Base-by-base conservation (phyloP, 352 stramenopile species). In the Globisporangium uncinulatum region DNA sequence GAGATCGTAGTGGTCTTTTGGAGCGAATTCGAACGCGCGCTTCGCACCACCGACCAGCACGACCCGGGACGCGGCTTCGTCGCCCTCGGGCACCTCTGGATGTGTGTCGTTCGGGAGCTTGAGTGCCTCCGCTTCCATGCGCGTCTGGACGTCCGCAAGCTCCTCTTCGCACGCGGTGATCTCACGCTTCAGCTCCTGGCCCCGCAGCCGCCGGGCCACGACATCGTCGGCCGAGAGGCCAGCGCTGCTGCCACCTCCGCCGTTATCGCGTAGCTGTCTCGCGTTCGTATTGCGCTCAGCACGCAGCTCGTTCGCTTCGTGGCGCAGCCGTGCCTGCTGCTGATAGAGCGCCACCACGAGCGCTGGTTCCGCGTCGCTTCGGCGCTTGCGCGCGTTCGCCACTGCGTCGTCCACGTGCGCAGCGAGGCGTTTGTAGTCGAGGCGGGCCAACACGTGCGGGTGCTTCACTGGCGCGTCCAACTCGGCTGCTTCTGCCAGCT, bases 41-140 rank as follows among this genome's bases (percentile, higher is more conserved):
- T 87, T 92, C 21, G 74, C 63, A 32, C 77, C 78, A 24, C 86
- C 71, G n/a, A 55, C 74, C 24, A 63, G 52, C 0, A 92, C 42
- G 9, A 89, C 66, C 19, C 69, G 64, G 1, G 83, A 90, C 21
- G 83, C 69, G 6, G 73, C 70, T 55, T 90, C 77, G 8, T 71
- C 61, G 1, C 83, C 82, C 9, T 89, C 64, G 14, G 82, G 80
- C 13, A 80, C 77, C 36, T 91, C 68, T 1, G 81, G 83, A 32
- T 92, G 79, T 34, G 81, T 92, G 32, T 86, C 76, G 58, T 92
- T 92, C 13, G 79, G 84, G 41, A 91, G 76, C 59, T 88, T 86
- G 48, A 90, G 65, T 1, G 81, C 84, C 54, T 94, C 84, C 8
- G 70, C 50, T 52, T 91, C 81, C 24, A 94, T 57, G 10, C 76